Evolutionary conservation across 257 asterid species (phyloP).

Genomic region (Fraxinus quadrangulata): DNA sequence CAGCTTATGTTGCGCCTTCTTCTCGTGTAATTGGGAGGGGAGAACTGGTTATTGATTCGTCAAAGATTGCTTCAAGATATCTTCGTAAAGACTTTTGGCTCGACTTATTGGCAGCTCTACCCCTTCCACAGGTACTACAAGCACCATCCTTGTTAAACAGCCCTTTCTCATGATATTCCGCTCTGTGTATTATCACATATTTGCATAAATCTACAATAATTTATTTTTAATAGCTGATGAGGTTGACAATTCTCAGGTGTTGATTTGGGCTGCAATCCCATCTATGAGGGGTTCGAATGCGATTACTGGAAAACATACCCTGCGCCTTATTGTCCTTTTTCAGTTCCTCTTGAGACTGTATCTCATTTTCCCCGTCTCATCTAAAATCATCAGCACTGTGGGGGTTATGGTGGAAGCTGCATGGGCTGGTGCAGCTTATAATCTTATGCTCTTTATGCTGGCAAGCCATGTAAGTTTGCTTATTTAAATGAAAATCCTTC

Average conservation of each 20-base stretch:
- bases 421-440: constrained; percentile 81
- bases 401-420: constrained; percentile 74
- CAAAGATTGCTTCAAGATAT: constrained; percentile 58
- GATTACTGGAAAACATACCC: constrained; percentile 50
- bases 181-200: no score
- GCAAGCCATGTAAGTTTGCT: constrained; percentile 68
- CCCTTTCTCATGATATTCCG: neutral
- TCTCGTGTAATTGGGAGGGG: constrained; percentile 76
- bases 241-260: constrained; percentile 31
- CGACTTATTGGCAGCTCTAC: constrained; percentile 59
- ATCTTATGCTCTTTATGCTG: constrained; percentile 65
- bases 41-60: constrained; percentile 63
- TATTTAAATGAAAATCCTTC: neutral
- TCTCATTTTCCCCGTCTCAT: constrained; percentile 60
- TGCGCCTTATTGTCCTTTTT: constrained; percentile 47
- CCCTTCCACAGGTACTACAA: constrained; percentile 70
- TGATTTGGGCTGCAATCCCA: constrained; percentile 70
- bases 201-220: no score
- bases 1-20: constrained; percentile 71
- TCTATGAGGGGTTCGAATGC: constrained; percentile 50
- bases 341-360: constrained; percentile 57
- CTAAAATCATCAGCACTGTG: constrained; percentile 58
- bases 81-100: constrained; percentile 51
- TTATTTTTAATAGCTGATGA: constrained; percentile 3
- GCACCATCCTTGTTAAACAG: neutral